Evolutionary conservation across 352 stramenopile genomes (phyloP).

Genomic region (Globisporangium ultimum): DNA sequence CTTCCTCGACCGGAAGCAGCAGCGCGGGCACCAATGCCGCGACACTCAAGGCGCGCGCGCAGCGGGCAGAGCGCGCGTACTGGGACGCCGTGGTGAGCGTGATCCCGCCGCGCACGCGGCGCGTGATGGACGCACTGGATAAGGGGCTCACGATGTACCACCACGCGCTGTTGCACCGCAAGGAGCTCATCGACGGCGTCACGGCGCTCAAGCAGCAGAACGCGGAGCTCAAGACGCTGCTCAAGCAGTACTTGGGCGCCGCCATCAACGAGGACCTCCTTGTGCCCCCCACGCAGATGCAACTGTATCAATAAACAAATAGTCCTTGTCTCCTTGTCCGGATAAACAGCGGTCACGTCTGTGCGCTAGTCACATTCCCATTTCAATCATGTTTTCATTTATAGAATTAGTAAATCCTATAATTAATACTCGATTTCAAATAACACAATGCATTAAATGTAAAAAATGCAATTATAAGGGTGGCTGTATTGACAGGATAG

Average conservation of each 20-base stretch:
- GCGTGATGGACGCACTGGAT: conserved; percentile 84
- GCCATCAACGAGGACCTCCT: conserved; percentile 83
- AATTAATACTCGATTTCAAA: too few relatives aligned
- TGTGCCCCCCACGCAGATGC: conserved; percentile 83
- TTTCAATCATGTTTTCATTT: too few relatives aligned
- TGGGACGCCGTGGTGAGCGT: conserved; percentile 78
- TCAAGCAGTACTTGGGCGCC: conserved; percentile 88
- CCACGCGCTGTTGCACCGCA: conserved; percentile 70
- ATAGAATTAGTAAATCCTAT: too few relatives aligned
- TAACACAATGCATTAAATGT: too few relatives aligned
- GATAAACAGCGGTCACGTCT: neutral
- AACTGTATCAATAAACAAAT: conserved; percentile 50
- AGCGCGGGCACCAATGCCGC: conserved; percentile 21
- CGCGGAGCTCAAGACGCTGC: conserved; percentile 83
- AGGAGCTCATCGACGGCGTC: conserved; percentile 81
- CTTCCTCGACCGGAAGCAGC: conserved; percentile 17
- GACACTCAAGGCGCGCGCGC: conserved; percentile 33
- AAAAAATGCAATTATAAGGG: too few relatives aligned
- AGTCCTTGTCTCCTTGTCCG: too few relatives aligned
- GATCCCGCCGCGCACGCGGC: conserved; percentile 57
- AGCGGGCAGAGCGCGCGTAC: conserved; percentile 67
- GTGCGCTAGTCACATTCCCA: neutral
- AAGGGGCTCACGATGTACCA: conserved; percentile 83
- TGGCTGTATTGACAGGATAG: too few relatives aligned
- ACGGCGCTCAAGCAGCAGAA: conserved; percentile 81